Base-by-base conservation (phyloP, 306 rosid genomes). In the Malus fusca region DNA sequence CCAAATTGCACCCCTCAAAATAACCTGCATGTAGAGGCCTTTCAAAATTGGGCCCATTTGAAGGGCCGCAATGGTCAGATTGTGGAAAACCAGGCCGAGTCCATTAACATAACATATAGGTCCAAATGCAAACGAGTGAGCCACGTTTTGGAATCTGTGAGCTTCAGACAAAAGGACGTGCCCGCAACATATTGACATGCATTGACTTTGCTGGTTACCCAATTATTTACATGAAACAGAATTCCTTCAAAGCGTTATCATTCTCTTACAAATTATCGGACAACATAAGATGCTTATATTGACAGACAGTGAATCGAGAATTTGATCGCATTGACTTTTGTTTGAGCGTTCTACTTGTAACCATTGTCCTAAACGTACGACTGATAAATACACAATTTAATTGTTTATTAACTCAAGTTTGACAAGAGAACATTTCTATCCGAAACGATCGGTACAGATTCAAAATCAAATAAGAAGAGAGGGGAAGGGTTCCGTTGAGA, bases 161-260 rank as follows among this genome's bases (percentile, higher is more conserved):
- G 9, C 15, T 14, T 11, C 23, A 26, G 28, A 63, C 67, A 28
- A 63, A 42, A 70, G 71, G 75, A 69, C 80, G 81, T 73, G 87
- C 43, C 74, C 68, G 85, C 83, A 78, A 75, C 85, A 61, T 59
- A 25, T 13, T 11, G 18, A 13, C 31, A 60, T 60, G 66, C 31
- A 37, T 30, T 17, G 68, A 64, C 43, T 64, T 31, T 31, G 11
- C 8, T 26, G 42, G 22, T 64, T 37, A 6, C 43, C 22, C 43
- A 25, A 17, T 28, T 18, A 48, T 15, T 15, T 48, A 18, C 8
- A 48, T 63, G 6, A 30, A 63, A 30, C 68, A 12, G 17, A 22
- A 63, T 63, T 31, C 40, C 4, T 61, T 26, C 35, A 61, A 14
- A 33, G 19, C 3, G 19, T 13, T 61, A 25, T 58, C 14, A 4